phyloP scores from a whole-genome alignment of 2,329 filamentous ascomycete genomes.

The Calonectria hawksworthii region DNA sequence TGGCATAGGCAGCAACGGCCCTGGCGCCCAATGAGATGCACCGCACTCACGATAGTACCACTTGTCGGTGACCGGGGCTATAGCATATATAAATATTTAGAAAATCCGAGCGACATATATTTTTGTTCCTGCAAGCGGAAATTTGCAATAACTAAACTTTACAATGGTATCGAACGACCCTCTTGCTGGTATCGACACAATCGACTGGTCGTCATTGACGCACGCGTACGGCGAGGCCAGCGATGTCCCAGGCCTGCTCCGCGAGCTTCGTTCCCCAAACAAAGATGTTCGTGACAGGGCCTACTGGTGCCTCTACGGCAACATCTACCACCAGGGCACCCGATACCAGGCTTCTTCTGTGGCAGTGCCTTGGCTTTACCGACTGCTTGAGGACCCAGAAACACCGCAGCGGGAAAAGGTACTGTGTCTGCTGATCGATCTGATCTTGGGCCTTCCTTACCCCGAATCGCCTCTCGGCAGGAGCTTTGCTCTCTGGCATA shows the following conservation, averaged over 20 bases:
- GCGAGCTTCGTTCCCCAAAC: neutral
- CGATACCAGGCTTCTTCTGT: slow-evolving; percentile 1
- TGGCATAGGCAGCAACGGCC: neutral
- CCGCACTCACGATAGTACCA: neutral
- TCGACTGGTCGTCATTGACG: slow-evolving; percentile 10
- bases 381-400: neutral
- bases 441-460: neutral
- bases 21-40: neutral
- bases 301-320: neutral
- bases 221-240: slow-evolving; percentile 15
- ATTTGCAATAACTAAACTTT: too few species aligned
- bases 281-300: neutral
- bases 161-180: neutral
- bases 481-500: neutral
- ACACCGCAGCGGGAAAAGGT: neutral
- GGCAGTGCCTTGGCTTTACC: slow-evolving; percentile 12
- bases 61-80: neutral
- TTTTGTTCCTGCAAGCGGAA: too few species aligned
- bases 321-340: slow-evolving; percentile 14
- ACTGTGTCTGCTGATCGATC: neutral
- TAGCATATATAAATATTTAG: neutral
- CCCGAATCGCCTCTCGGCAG: neutral
- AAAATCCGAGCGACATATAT: too few species aligned
- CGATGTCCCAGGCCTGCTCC: neutral
- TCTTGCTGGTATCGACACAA: slow-evolving; percentile 2